phyloP scores from a whole-genome alignment of 2,329 filamentous ascomycete species.

The Cytospora schulzeri region DNA sequence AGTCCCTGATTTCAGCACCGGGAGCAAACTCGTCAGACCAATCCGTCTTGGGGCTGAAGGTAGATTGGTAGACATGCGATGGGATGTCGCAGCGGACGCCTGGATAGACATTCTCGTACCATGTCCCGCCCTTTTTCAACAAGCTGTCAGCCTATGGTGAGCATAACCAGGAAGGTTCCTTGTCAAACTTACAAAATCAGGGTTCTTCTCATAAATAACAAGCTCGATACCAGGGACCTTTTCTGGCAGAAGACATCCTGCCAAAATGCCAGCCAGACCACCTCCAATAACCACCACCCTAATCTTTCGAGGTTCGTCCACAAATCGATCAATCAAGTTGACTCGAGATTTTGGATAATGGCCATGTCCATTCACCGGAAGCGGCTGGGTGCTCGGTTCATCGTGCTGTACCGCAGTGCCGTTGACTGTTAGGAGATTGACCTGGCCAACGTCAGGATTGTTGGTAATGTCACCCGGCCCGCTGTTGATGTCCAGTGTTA shows the following conservation, averaged over 20 bases:
- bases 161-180: not conserved
- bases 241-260: constrained; percentile 65
- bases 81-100: constrained; percentile 69
- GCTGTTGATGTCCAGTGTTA: not conserved
- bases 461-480: not conserved
- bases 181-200: constrained; percentile 57
- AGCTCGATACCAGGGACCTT: constrained; percentile 70
- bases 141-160: constrained; percentile 13
- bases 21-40: constrained; percentile 71
- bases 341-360: constrained; percentile 31
- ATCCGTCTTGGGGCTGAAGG: constrained; percentile 67
- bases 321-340: constrained; percentile 41
- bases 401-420: not conserved
- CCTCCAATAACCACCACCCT: constrained; percentile 66
- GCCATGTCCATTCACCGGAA: not conserved
- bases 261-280: constrained; percentile 63
- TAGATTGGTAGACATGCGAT: constrained; percentile 69
- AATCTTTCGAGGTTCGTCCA: constrained; percentile 51
- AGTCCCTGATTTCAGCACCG: constrained; percentile 66
- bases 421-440: not conserved
- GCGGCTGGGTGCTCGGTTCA: not conserved
- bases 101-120: constrained; percentile 61
- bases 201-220: constrained; percentile 69
- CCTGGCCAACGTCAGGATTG: not conserved
- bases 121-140: constrained; percentile 50